Conservation (phyloP, 78 protist species). For the Chrysochromulina tobinii region DNA sequence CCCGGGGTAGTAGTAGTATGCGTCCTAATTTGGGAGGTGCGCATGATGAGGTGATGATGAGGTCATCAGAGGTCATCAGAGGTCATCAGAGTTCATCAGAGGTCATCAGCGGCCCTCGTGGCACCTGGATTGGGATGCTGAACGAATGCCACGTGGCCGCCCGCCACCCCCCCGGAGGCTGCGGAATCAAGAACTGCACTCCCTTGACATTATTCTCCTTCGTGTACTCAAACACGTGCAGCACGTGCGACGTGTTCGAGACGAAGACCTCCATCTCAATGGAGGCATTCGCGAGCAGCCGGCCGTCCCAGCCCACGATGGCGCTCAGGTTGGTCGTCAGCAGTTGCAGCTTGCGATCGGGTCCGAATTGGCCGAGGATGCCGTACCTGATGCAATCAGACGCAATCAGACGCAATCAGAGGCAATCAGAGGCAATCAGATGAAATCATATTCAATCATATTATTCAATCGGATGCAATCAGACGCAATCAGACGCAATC, state of each 20-base stretch:
- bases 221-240: background rate
- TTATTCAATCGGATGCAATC: too few relatives aligned
- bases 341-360: background rate
- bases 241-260: background rate
- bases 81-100: too few relatives aligned
- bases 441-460: too few relatives aligned
- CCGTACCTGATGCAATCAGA: background rate
- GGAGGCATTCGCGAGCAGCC: background rate
- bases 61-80: too few relatives aligned
- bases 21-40: background rate
- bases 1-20: background rate
- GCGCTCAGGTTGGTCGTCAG: background rate
- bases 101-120: too few relatives aligned
- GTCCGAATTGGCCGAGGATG: conserved; percentile 31
- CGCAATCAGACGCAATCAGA: too few relatives aligned
- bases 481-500: too few relatives aligned
- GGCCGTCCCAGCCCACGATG: background rate
- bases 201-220: background rate
- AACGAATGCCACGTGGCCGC: background rate
- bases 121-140: background rate
- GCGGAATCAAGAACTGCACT: background rate
- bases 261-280: conserved; percentile 5
- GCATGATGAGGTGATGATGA: too few relatives aligned
- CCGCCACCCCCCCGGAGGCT: background rate
- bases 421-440: too few relatives aligned